Evolutionary conservation across 2,329 filamentous ascomycete species (phyloP), one percentile per base, ranked within the genome.

Genomic region (Ophiostoma pallidulum): DNA sequence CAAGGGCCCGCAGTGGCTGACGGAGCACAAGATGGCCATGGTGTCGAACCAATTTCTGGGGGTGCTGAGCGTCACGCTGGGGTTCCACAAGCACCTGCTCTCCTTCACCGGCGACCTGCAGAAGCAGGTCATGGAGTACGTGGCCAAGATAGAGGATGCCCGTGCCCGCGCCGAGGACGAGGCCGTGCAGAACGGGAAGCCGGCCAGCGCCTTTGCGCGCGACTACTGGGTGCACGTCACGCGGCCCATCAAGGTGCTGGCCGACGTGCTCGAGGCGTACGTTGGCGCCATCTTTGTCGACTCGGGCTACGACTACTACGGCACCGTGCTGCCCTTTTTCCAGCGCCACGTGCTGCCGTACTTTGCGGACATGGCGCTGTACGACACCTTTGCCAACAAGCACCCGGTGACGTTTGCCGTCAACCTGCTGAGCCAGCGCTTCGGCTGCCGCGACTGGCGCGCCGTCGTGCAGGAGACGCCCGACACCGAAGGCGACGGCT

Each of bases 21-120:
- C 92, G 0, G 92, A 97, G 65, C 91, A 97, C 72, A 97, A 97
- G 67, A 96, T 94, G 82, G 88, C 90, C n/a, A 96, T 98, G 86
- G 90, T 92, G 0, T 92, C 87, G 45, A 98, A 98, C 67, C 89
- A 90, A 51, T 98, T 97, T 60, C 74, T 96, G 1, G 88, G 86
- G 1, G 86, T 82, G 16, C 70, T 97, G 3, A 84, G 84, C 50
- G 86, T 94, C 3, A 75, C 78, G 41, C 74, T 97, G 0, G 82
- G 77, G 1, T 83, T 97, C 47, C 81, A 96, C 60, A 77, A 71
- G 41, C 82, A 91, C 60, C 66, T 97, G 14, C 75, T 79, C 0
- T 66, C 72, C 6, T 71, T 84, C 8, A 69, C 67, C 3, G 56
- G 64, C 0, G 56, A 58, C 0, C 57, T 76, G 29, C 63, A 72